A percentile compares a stretch with the other conserved stretches of the same genome.
Conservation (phyloP, 768 basidiomycete species). For the Lactarius vividus region DNA sequence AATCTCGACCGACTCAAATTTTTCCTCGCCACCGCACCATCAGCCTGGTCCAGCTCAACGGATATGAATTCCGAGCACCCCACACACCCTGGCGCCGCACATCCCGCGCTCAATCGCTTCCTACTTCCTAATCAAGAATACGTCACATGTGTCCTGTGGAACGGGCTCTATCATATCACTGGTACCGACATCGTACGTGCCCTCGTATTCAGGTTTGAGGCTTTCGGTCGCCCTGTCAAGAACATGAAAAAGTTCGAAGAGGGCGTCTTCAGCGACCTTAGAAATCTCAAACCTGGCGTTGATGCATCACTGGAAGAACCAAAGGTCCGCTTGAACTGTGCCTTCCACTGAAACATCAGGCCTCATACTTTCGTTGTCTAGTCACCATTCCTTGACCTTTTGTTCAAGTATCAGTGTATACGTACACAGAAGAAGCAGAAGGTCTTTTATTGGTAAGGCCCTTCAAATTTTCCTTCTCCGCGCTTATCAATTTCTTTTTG, state of each 20-base stretch:
- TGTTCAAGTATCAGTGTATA: slow-evolving; percentile 97
- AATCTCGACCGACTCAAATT: slow-evolving; percentile 82
- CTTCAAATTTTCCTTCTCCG: neutral
- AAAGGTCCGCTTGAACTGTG: slow-evolving; percentile 53
- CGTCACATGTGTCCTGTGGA: slow-evolving; percentile 91
- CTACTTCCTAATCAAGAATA: slow-evolving; percentile 83
- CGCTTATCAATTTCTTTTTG: slow-evolving; percentile 32
- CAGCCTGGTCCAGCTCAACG: slow-evolving; percentile 56
- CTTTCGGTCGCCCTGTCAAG: slow-evolving; percentile 84
- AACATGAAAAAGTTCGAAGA: slow-evolving; percentile 99
- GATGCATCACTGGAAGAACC: slow-evolving; percentile 94
- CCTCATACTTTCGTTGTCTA: slow-evolving; percentile 36
- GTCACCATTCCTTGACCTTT: slow-evolving; percentile 89
- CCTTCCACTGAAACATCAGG: neutral
- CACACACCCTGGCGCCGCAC: slow-evolving; percentile 50
- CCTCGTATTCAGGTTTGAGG: slow-evolving; percentile 91
- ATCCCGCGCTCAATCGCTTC: slow-evolving; percentile 83
- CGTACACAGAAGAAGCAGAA: slow-evolving; percentile 99
- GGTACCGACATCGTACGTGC: slow-evolving; percentile 97
- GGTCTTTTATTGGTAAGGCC: slow-evolving; percentile 90
- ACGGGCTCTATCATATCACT: slow-evolving; percentile 88
- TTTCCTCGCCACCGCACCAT: slow-evolving; percentile 84
- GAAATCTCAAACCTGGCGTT: slow-evolving; percentile 90
- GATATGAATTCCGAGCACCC: slow-evolving; percentile 23
- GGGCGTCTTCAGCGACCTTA: slow-evolving; percentile 89